Evolutionary conservation across 1,284 basidiomycete genomes (phyloP).

Genomic region (Cutaneotrichosporon sp.): DNA sequence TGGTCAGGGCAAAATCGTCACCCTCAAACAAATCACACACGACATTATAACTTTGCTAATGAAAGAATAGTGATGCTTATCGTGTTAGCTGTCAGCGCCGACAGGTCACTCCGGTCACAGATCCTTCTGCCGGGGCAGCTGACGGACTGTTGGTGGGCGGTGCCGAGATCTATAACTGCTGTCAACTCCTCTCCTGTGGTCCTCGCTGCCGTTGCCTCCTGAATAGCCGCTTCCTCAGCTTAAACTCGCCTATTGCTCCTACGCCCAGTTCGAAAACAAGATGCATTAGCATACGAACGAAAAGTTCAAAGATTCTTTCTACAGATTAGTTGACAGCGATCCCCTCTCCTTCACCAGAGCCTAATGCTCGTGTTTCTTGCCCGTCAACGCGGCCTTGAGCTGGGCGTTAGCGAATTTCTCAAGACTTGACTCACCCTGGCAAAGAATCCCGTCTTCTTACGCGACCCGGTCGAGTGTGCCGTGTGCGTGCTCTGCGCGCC

Average conservation of each 20-base stretch:
- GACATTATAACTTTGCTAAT: not conserved
- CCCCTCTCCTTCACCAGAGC: not conserved
- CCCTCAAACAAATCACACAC: slow-evolving; percentile 2
- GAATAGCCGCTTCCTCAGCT: not conserved
- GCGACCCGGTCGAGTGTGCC: slow-evolving; percentile 13
- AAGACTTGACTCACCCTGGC: slow-evolving; percentile 9
- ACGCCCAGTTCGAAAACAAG: not conserved
- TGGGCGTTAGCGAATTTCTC: slow-evolving; percentile 8
- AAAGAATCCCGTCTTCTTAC: slow-evolving; percentile 34
- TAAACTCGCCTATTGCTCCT: not conserved
- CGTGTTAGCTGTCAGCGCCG: not conserved
- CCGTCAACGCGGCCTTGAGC: slow-evolving; percentile 21
- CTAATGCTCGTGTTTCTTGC: slow-evolving; percentile 15
- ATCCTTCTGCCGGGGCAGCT: too few species aligned
- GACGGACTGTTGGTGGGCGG: too few species aligned
- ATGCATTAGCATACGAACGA: slow-evolving; percentile 1
- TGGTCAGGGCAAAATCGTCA: not conserved
- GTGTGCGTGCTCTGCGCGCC: not conserved
- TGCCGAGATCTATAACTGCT: too few species aligned
- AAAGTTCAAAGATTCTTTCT: not conserved
- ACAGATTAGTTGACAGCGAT: not conserved
- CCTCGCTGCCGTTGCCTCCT: not conserved
- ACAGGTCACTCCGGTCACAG: not conserved
- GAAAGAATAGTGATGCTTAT: not conserved
- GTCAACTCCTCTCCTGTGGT: too few species aligned